These are phyloP conservation scores for Epithele typhae DNA, from an alignment of 768 basidiomycete species.

Conservation along the genomic window DNA sequence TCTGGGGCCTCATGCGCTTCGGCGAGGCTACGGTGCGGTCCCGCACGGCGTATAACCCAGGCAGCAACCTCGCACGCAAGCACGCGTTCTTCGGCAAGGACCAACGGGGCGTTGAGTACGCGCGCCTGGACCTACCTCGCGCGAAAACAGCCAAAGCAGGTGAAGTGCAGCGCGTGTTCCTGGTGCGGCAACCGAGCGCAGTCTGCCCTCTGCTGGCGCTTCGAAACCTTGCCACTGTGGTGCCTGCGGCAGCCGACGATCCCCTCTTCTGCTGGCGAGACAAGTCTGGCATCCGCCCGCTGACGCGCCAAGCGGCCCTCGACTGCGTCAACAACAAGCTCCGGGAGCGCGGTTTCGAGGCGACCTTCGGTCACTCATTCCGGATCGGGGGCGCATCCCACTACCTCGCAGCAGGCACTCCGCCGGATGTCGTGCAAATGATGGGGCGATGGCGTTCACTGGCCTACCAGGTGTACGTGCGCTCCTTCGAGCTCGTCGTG, in stretches of 20 bases:
- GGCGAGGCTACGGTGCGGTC: constrained; percentile 31
- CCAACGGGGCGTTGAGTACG: constrained; percentile 24
- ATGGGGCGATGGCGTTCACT: too few relatives aligned
- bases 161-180: constrained; percentile 28
- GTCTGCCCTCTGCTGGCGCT: constrained; percentile 31
- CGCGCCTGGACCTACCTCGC: constrained; percentile 26
- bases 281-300: constrained; percentile 23
- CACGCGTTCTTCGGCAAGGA: constrained; percentile 22
- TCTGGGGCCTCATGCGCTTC: constrained; percentile 37
- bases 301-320: constrained; percentile 26
- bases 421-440: too few relatives aligned
- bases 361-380: constrained; percentile 38
- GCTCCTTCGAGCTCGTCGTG: too few relatives aligned
- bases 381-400: constrained; percentile 38
- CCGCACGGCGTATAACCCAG: constrained; percentile 15
- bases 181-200: constrained; percentile 18
- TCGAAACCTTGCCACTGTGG: constrained; percentile 23
- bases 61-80: constrained; percentile 22
- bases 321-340: constrained; percentile 29
- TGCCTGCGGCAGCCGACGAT: constrained; percentile 23
- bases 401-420: constrained; percentile 26
- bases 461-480: too few relatives aligned
- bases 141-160: constrained; percentile 35
- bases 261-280: constrained; percentile 37
- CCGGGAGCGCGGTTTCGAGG: constrained; percentile 24